Evolutionary conservation across 768 basidiomycete genomes (phyloP).

Genomic region (Leccinum variicolor): DNA sequence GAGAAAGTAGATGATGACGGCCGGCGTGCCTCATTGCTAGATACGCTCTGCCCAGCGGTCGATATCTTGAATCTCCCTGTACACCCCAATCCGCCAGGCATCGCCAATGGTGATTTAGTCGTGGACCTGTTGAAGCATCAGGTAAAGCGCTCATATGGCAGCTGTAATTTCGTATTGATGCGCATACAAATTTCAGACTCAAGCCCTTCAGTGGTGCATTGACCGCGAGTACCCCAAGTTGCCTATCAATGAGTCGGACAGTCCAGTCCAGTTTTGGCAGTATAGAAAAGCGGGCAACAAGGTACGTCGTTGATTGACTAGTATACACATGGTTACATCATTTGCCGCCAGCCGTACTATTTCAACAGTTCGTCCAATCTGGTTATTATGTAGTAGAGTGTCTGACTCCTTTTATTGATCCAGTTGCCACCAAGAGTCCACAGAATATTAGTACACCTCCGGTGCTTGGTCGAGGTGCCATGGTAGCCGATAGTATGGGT

Average conservation of each 20-base stretch:
- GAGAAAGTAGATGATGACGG: constrained; percentile 79
- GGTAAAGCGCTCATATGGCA: constrained; percentile 33
- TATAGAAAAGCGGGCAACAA: constrained; percentile 51
- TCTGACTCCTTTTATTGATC: not conserved
- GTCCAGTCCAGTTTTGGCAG: constrained; percentile 90
- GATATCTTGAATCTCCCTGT: constrained; percentile 72
- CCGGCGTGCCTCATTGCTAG: constrained; percentile 66
- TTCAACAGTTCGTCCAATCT: constrained; percentile 53
- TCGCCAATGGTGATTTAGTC: constrained; percentile 58
- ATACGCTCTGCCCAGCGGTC: constrained; percentile 61
- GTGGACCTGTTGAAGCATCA: constrained; percentile 84
- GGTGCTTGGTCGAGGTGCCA: constrained; percentile 73
- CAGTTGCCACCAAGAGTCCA: constrained; percentile 81
- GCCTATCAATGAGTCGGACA: constrained; percentile 62
- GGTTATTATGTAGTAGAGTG: not conserved
- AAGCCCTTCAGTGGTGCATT: constrained; percentile 86
- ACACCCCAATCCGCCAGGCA: constrained; percentile 70
- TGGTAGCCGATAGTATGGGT: constrained; percentile 91
- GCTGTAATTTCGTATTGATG: not conserved
- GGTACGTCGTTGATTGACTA: constrained; percentile 34
- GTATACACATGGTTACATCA: not conserved
- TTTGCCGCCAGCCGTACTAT: constrained; percentile 49
- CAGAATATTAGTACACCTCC: constrained; percentile 54
- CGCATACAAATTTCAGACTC: constrained; percentile 44
- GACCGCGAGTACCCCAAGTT: constrained; percentile 74